Conservation (phyloP, 768 basidiomycete genomes). For the Agrocybe chaxingu region DNA sequence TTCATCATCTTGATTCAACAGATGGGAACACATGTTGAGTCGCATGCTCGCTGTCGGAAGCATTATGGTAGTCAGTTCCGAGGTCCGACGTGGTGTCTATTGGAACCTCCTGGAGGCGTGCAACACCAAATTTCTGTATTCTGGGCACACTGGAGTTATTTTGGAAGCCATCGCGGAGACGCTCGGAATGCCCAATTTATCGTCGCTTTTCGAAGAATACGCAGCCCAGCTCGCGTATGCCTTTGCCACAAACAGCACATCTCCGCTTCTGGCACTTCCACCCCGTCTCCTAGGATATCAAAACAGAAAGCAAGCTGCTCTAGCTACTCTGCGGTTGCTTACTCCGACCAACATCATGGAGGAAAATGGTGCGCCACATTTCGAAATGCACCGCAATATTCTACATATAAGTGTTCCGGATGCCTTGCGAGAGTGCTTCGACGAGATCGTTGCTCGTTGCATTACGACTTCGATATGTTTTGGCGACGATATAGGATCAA, state of each 20-base stretch:
- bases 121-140: slow-evolving; percentile 34
- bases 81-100: slow-evolving; percentile 76
- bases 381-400: slow-evolving; percentile 61
- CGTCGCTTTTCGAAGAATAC: slow-evolving; percentile 74
- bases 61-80: slow-evolving; percentile 75
- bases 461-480: slow-evolving; percentile 42
- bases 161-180: slow-evolving; percentile 60
- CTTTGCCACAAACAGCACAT: slow-evolving; percentile 45
- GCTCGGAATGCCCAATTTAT: slow-evolving; percentile 60
- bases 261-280: slow-evolving; percentile 58
- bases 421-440: slow-evolving; percentile 62
- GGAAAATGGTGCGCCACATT: slow-evolving; percentile 34
- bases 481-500: slow-evolving; percentile 6
- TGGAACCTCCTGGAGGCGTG: slow-evolving; percentile 84
- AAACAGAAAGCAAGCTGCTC: slow-evolving; percentile 62
- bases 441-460: slow-evolving; percentile 64
- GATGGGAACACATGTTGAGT: slow-evolving; percentile 75
- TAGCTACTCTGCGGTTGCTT: slow-evolving; percentile 62
- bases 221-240: slow-evolving; percentile 73
- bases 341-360: slow-evolving; percentile 64
- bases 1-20: slow-evolving; percentile 22
- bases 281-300: slow-evolving; percentile 74
- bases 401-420: slow-evolving; percentile 45
- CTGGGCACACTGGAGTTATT: slow-evolving; percentile 43
- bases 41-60: slow-evolving; percentile 70